Base-by-base conservation (phyloP, 805 yeast genomes). In the Metahyphopichia silvanorum region DNA sequence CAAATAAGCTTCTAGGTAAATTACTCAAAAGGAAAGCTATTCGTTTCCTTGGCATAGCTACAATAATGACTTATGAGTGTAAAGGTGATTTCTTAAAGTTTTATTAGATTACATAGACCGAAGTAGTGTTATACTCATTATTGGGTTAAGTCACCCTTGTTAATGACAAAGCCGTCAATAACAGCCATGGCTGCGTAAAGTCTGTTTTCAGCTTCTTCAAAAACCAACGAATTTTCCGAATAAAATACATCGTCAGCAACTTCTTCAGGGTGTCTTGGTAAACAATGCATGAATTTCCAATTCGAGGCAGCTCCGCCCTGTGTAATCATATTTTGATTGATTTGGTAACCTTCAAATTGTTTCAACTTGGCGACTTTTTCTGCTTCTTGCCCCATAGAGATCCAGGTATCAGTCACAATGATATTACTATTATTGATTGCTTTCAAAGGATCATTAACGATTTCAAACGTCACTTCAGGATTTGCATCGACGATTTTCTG, bases 251-350 rank as follows among this genome's bases (percentile, higher is more conserved):
- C 95, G 57, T 93, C 98, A 23, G 79, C 74, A 22, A 93, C 98
- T 62, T 93, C 98, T 58, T 89, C 96, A 17, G 77, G 74, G 49
- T 93, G 96, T 63, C 98, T 82, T 43, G 98, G 98, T 46, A 93
- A 71, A 61, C 98, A 93, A 59, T 93, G 98, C 98, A 93, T 89
- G 63, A 93, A 93, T 57, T 79, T 86, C 85, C 91, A 91, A 53
- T 75, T 62, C 12, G 66, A 32, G 35, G 71, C 71, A 27, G 84
- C 82, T 27, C 74, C 75, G 5, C 86, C 85, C 10, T 64, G 51
- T 9, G 50, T 34, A 16, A 84, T 75, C 66, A 89, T 66, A 20
- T 78, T 79, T 12, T 67, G 57, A 23, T 87, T 79, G 38, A 93
- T 82, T 65, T 87, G 96, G 71, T 81, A 93, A 1, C 95, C 96